phyloP scores from a whole-genome alignment of 2,329 filamentous ascomycete species.

The Pseudocercospora ulei region DNA sequence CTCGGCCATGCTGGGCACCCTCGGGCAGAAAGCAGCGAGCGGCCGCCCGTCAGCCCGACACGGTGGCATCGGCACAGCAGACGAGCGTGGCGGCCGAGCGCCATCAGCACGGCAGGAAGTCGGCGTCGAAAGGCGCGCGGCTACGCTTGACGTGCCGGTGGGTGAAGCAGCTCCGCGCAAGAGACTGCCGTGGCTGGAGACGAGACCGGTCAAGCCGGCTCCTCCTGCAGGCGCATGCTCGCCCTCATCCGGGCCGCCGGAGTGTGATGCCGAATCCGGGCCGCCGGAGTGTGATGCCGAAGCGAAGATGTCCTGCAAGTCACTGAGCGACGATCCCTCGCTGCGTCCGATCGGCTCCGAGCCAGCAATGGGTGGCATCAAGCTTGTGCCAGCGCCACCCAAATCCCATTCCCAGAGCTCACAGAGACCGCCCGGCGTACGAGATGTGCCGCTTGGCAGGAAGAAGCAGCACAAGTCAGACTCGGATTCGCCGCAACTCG shows the following conservation, averaged over 20 bases:
- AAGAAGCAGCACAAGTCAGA: slow-evolving; percentile 4
- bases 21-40: background rate
- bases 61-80: background rate
- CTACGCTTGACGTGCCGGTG: too few relatives aligned
- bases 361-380: slow-evolving; percentile 13
- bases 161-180: slow-evolving; percentile 15
- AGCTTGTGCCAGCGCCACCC: background rate
- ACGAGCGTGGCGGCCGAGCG: too few relatives aligned
- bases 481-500: background rate
- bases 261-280: background rate
- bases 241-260: too few relatives aligned
- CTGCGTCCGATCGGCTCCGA: slow-evolving; percentile 24
- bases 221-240: background rate
- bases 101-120: too few relatives aligned
- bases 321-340: slow-evolving; percentile 15
- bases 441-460: slow-evolving; percentile 1
- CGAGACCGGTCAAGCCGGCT: background rate
- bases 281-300: background rate
- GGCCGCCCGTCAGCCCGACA: background rate
- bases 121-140: too few relatives aligned
- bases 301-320: background rate
- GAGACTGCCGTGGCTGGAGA: slow-evolving; percentile 23
- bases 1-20: background rate
- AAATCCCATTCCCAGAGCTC: slow-evolving; percentile 15
- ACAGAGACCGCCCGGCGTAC: slow-evolving; percentile 9